phyloP scores from a whole-genome alignment of 306 rosid species.

The Boehmeria nivea region DNA sequence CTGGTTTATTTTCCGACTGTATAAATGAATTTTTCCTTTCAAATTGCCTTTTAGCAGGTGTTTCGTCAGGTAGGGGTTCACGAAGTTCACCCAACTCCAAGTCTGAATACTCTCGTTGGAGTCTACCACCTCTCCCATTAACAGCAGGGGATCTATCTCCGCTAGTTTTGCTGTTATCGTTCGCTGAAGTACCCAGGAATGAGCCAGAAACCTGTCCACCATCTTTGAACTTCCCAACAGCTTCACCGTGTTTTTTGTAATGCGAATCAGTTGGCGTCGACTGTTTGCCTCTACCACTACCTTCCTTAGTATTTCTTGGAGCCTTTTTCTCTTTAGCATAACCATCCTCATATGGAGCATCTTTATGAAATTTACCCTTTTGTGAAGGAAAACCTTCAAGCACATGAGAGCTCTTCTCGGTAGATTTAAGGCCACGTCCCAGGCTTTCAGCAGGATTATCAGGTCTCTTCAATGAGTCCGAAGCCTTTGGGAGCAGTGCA shows the following conservation, averaged over 20 bases:
- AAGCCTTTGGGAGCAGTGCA: conserved; percentile 34
- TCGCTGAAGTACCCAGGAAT: conserved; percentile 47
- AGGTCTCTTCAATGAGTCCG: conserved; percentile 46
- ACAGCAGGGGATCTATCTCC: conserved; percentile 46
- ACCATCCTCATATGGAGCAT: conserved; percentile 44
- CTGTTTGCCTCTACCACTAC: conserved; percentile 48
- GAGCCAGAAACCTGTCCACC: conserved; percentile 38
- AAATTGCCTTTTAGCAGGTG: conserved; percentile 51
- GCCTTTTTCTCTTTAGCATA: conserved; percentile 44
- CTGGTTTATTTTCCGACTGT: conserved; percentile 46
- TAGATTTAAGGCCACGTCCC: conserved; percentile 46
- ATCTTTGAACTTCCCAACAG: conserved; percentile 51
- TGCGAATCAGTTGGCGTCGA: conserved; percentile 40
- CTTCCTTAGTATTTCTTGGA: conserved; percentile 55
- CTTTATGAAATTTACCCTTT: conserved; percentile 50
- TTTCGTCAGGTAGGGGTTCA: conserved; percentile 70
- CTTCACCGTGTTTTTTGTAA: conserved; percentile 51
- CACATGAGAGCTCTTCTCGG: conserved; percentile 46
- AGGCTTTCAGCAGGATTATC: conserved; percentile 45
- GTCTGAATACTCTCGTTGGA: conserved; percentile 88
- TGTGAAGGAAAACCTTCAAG: conserved; percentile 36
- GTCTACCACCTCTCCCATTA: conserved; percentile 60
- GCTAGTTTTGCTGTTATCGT: conserved; percentile 34
- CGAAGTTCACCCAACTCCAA: conserved; percentile 96
- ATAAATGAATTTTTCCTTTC: conserved; percentile 70